Evolutionary conservation across 179 eudicot genomes (phyloP), one percentile per base, ranked within the genome.

Genomic region (Actinidia arguta): DNA sequence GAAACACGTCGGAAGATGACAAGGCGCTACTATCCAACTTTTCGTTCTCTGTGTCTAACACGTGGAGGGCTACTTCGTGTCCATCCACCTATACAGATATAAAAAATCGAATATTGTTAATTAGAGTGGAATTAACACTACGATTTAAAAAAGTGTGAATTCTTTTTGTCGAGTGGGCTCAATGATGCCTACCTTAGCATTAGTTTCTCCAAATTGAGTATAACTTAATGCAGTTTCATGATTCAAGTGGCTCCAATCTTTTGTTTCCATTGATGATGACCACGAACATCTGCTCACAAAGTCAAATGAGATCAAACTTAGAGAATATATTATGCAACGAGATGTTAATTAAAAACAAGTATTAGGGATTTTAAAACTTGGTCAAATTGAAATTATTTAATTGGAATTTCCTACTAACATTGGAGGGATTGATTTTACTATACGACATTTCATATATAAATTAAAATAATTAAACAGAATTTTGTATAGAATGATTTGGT

Each of bases 71-170:
- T 50, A 22, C 69, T 20, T 76, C 79, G 11, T 39, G 42, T 75
- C 55, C 84, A 31, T 85, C 74, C 78, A 80, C 90, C 92, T 82
- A 76, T 24, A 81, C n/a, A 68, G 2, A 69, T 55, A 31, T 24
- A 69, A 66, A 4, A 16, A 17, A 48, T 48, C 22, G 13, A 62
- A 11, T 3, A n/a, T 18, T 20, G 16, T 16, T 47, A 11, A 17
- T 54, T 39, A 9, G 12, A 8, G 4, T 52, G 16, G 12, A 17
- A 36, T 16, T 39, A 27, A 39, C 18, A 31, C 16, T n/a, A 17
- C 6, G 47, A 18, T 18, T 66, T 36, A 27, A 16, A 24, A 11
- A 14, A 14, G 6, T 58, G 44, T 67, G 8, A 12, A 12, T 13
- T 8, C 3, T 22, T 42, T 9, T 52, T 11, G 58, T 36, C 17